These are phyloP conservation scores for Angomonas ambiguus DNA, from an alignment of 208 protist species.

Conservation along the genomic window DNA sequence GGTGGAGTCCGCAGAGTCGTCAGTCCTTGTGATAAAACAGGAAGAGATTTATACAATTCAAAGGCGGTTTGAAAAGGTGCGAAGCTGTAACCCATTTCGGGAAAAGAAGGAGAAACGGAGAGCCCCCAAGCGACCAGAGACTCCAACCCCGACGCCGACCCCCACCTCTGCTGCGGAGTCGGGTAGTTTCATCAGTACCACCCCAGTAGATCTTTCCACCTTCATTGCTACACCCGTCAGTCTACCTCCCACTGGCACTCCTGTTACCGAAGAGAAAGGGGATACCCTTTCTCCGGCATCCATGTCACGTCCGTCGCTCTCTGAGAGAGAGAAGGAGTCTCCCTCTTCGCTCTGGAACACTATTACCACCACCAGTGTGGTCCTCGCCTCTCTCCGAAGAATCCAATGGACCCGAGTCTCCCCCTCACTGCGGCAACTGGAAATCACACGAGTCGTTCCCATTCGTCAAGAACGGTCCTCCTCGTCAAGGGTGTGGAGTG, in stretches of 20 bases:
- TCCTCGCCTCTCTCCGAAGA: neutral
- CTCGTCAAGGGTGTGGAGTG: neutral
- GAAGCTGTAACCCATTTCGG: neutral
- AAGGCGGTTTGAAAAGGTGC: neutral
- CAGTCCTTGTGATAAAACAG: neutral
- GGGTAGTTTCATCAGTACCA: neutral
- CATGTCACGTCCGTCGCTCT: neutral
- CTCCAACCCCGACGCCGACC: neutral
- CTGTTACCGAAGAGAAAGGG: neutral
- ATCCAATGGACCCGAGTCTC: neutral
- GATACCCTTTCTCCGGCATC: neutral
- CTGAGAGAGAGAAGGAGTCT: neutral
- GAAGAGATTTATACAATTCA: neutral
- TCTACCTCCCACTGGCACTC: neutral
- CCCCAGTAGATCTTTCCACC: neutral
- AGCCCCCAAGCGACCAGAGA: neutral
- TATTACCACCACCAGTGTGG: neutral
- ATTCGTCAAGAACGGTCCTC: neutral
- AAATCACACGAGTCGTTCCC: neutral
- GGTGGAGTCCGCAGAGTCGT: neutral
- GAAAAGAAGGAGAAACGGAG: neutral
- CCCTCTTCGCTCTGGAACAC: neutral
- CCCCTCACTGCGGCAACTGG: neutral
- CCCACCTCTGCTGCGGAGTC: neutral
- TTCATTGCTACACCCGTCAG: conserved; percentile 7